These are phyloP conservation scores for Sanghuangporus baumii DNA, from an alignment of 1,284 basidiomycete genomes.

Conservation along the genomic window DNA sequence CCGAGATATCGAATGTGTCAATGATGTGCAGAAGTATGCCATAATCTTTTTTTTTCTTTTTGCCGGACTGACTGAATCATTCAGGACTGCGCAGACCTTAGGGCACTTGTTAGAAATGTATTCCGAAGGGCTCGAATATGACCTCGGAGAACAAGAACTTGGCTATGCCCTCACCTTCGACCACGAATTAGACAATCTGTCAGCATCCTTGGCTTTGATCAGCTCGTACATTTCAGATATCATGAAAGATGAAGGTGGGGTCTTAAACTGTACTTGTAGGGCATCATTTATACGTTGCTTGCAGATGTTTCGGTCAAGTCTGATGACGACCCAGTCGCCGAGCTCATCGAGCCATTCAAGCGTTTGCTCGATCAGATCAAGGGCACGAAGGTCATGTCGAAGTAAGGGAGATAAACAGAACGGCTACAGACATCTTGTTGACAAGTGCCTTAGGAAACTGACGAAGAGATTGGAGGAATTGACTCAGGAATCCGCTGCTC, in stretches of 20 bases:
- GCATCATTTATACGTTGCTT: background rate
- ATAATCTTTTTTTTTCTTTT: too few relatives aligned
- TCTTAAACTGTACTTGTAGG: background rate
- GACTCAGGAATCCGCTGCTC: slow-evolving; percentile 60
- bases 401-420: slow-evolving; percentile 38
- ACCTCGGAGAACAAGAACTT: slow-evolving; percentile 85
- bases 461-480: slow-evolving; percentile 80
- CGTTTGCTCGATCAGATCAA: slow-evolving; percentile 76
- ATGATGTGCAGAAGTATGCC: slow-evolving; percentile 78
- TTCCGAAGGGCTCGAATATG: slow-evolving; percentile 75
- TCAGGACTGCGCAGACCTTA: slow-evolving; percentile 83
- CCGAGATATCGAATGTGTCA: slow-evolving; percentile 87
- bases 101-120: slow-evolving; percentile 86
- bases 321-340: slow-evolving; percentile 67
- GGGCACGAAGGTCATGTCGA: slow-evolving; percentile 74
- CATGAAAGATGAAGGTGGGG: slow-evolving; percentile 70
- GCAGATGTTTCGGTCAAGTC: slow-evolving; percentile 69
- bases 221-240: slow-evolving; percentile 77
- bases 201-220: slow-evolving; percentile 81
- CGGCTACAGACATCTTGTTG: background rate
- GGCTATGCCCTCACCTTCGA: slow-evolving; percentile 79
- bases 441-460: slow-evolving; percentile 59
- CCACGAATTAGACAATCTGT: slow-evolving; percentile 87
- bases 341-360: slow-evolving; percentile 78
- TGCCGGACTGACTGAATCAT: slow-evolving; percentile 2